Conservation (phyloP, 441 rosid genomes). For the Kokia cookei region DNA sequence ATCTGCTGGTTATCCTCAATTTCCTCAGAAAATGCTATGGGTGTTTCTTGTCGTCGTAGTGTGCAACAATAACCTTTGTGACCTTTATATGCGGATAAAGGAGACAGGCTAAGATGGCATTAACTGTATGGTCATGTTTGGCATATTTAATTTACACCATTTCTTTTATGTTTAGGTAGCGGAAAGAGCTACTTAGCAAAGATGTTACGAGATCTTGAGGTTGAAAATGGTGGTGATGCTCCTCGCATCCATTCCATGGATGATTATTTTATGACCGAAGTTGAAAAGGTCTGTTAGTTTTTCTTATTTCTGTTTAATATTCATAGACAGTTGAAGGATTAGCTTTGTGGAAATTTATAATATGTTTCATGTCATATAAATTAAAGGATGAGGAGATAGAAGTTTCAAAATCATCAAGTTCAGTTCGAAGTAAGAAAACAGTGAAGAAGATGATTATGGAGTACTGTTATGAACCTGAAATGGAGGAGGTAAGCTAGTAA, state of each 20-base stretch:
- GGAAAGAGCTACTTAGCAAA: conserved; percentile 96
- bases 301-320: conserved; percentile 12
- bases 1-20: not conserved
- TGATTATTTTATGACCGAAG: conserved; percentile 96
- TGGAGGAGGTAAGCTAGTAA: conserved; percentile 76
- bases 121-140: not conserved
- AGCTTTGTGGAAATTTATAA: not conserved
- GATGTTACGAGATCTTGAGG: conserved; percentile 82
- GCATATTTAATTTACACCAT: not conserved
- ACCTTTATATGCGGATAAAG: not conserved
- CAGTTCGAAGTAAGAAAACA: conserved; percentile 61
- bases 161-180: conserved; percentile 48
- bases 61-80: not conserved
- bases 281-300: conserved; percentile 63
- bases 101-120: not conserved
- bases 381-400: conserved; percentile 73
- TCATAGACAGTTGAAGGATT: not conserved
- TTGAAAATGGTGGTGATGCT: conserved; percentile 68
- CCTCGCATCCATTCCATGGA: conserved; percentile 98
- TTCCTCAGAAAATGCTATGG: not conserved
- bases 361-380: conserved; percentile 1
- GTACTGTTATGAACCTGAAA: conserved; percentile 93
- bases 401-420: conserved; percentile 43
- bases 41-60: not conserved
- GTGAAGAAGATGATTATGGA: conserved; percentile 71